A percentile compares a stretch with the other conserved stretches of the same genome.
phyloP scores from a whole-genome alignment of 306 rosid genomes.

The Canavalia gladiata region DNA sequence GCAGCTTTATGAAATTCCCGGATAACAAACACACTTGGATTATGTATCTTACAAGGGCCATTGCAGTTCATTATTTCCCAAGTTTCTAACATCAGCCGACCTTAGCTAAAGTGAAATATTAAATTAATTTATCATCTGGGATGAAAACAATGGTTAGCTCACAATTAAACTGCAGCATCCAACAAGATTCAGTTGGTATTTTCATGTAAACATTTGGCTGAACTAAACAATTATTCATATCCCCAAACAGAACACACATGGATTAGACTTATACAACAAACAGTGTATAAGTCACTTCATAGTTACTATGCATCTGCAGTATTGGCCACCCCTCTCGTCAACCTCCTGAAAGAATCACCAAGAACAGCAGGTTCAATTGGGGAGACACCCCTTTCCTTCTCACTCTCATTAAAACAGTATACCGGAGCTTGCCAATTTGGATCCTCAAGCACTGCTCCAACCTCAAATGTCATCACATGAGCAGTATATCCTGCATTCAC shows the following conservation, averaged over 20 bases:
- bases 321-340: conserved; percentile 37
- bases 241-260: neutral
- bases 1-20: too few relatives aligned
- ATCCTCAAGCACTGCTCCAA: conserved; percentile 89
- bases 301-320: conserved; percentile 22
- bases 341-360: conserved; percentile 43
- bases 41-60: neutral
- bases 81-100: neutral
- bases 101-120: neutral
- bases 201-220: neutral
- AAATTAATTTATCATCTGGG: neutral
- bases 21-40: too few relatives aligned
- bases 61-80: neutral
- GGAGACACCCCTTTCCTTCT: conserved; percentile 7
- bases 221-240: neutral
- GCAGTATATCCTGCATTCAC: conserved; percentile 75
- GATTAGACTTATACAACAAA: neutral
- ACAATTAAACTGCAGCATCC: neutral
- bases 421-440: conserved; percentile 88
- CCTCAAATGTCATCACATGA: conserved; percentile 94
- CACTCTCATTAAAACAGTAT: conserved; percentile 65
- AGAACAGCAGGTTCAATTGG: neutral
- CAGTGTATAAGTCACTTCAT: conserved; percentile 3
- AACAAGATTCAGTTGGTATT: neutral
- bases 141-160: neutral